A percentile compares a stretch with the other conserved stretches of the same genome.
phyloP scores from a whole-genome alignment of 371 early-diverging fungal species.

The Sporodiniella umbellata region DNA sequence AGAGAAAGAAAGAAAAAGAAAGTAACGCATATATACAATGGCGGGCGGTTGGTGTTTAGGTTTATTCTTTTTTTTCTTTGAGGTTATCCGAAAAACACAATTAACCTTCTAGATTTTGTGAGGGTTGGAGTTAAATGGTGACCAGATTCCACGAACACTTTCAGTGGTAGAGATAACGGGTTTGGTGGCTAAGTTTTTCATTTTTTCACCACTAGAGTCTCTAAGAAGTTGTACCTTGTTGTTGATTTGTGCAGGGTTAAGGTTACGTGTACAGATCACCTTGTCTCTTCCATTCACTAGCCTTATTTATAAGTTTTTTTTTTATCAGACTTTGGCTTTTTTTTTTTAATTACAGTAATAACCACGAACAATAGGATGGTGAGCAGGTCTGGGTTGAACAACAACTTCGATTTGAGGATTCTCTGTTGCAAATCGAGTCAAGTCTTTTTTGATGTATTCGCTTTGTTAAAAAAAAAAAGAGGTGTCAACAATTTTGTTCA shows the following conservation, averaged over 20 bases:
- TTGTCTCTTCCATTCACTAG: conserved; percentile 74
- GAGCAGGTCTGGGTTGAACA: conserved; percentile 74
- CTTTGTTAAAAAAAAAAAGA: conserved; percentile 30
- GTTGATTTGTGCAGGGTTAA: conserved; percentile 57
- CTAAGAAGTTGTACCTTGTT: conserved; percentile 62
- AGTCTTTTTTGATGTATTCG: conserved; percentile 68
- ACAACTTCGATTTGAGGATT: conserved; percentile 82
- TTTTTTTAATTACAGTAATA: conserved; percentile 57
- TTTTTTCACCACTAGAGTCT: conserved; percentile 67
- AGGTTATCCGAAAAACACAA: neutral
- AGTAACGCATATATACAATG: too few species aligned
- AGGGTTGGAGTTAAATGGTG: conserved; percentile 76
- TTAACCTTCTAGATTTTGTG: conserved; percentile 52
- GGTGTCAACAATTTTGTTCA: too few species aligned
- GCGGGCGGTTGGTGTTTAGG: neutral
- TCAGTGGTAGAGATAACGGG: conserved; percentile 77
- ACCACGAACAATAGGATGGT: conserved; percentile 76
- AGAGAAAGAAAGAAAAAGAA: neutral
- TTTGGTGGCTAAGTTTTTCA: conserved; percentile 62
- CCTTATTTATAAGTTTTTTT: neutral
- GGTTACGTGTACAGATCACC: conserved; percentile 69
- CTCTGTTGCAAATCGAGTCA: conserved; percentile 64
- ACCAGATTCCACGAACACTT: conserved; percentile 87
- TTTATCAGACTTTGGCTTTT: too few species aligned
- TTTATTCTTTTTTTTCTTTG: neutral